Conservation (phyloP, 2,329 filamentous ascomycete species). For the Penicillium sp. region DNA sequence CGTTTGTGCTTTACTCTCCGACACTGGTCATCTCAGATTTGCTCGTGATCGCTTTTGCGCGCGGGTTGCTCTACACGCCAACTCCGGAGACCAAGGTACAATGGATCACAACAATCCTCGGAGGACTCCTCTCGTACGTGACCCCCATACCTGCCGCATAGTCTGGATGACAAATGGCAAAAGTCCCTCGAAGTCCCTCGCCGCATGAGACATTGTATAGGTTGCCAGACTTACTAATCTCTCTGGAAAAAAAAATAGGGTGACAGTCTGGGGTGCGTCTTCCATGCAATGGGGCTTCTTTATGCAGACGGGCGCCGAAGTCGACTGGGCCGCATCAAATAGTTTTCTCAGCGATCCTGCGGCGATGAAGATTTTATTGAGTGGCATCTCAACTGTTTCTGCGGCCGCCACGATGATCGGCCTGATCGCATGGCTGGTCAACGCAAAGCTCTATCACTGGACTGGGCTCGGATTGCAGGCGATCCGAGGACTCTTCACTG, state of each 20-base stretch:
- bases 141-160: neutral
- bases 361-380: constrained; percentile 34
- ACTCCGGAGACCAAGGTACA: constrained; percentile 17
- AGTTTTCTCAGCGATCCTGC: constrained; percentile 34
- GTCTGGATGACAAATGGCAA: neutral
- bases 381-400: constrained; percentile 28
- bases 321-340: constrained; percentile 33
- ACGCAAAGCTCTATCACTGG: constrained; percentile 25
- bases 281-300: constrained; percentile 37
- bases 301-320: constrained; percentile 36
- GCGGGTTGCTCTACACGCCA: constrained; percentile 24
- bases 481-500: constrained; percentile 13
- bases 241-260: neutral
- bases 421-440: constrained; percentile 24
- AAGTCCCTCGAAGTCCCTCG: neutral
- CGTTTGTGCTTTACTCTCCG: constrained; percentile 33
- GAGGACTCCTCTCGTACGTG: constrained; percentile 27
- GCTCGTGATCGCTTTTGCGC: constrained; percentile 26
- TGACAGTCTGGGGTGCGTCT: constrained; percentile 19
- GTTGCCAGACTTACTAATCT: neutral
- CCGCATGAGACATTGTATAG: neutral
- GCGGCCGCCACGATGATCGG: constrained; percentile 23
- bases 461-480: constrained; percentile 20
- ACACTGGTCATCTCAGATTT: constrained; percentile 35
- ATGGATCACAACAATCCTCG: constrained; percentile 21